phyloP scores from a whole-genome alignment of 352 stramenopile species.

The Pythium scleroteichum region DNA sequence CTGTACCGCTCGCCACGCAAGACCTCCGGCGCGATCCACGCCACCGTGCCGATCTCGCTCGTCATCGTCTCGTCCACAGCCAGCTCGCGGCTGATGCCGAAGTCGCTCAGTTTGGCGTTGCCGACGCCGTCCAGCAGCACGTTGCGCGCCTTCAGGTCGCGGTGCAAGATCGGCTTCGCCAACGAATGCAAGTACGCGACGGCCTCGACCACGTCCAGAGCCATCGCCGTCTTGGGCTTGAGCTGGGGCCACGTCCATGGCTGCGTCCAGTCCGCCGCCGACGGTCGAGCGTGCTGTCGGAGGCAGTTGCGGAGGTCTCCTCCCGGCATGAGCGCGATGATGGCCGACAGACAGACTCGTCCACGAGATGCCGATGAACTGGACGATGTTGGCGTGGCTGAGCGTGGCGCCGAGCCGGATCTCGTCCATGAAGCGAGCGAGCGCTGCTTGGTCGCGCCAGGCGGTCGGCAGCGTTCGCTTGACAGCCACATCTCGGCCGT shows the following conservation, averaged over 20 bases:
- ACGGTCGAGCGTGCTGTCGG: not conserved
- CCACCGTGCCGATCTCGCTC: conserved; percentile 2
- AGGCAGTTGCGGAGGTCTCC: too few relatives aligned
- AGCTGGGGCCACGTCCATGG: not conserved
- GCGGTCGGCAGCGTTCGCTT: too few relatives aligned
- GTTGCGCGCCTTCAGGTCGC: conserved; percentile 5
- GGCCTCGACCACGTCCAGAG: not conserved
- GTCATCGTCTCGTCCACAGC: conserved; percentile 3
- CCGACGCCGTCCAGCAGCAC: not conserved
- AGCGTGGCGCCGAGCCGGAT: too few relatives aligned
- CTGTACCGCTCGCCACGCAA: conserved; percentile 3
- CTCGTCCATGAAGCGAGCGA: too few relatives aligned
- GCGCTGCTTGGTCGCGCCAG: too few relatives aligned
- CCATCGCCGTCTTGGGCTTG: not conserved
- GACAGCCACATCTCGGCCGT: too few relatives aligned
- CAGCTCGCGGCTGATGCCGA: not conserved
- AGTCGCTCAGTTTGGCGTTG: too few relatives aligned
- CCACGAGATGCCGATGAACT: too few relatives aligned
- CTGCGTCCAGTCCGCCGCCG: not conserved
- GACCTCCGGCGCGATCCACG: conserved; percentile 3
- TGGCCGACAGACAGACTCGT: too few relatives aligned
- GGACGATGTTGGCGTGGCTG: too few relatives aligned
- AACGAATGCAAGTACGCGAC: not conserved
- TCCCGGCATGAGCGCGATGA: too few relatives aligned
- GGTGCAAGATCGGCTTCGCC: not conserved